Base-by-base conservation (phyloP, 192 early-diverging fungal genomes). In the Mycoemilia scoparia region DNA sequence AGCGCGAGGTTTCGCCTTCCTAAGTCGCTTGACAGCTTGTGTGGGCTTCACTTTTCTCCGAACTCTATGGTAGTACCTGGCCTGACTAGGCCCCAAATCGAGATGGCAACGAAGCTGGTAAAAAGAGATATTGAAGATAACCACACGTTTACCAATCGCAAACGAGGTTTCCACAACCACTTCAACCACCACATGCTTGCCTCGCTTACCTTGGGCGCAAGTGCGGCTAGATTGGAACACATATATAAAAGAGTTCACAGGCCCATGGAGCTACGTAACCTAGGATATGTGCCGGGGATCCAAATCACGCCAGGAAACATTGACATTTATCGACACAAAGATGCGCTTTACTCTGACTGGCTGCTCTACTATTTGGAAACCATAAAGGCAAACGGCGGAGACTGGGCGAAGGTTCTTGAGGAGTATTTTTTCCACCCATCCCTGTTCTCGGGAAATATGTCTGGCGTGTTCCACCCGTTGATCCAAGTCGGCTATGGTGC, bases 131-230 rank as follows among this genome's bases (percentile, higher is more conserved):
- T n/a, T n/a, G n/a, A n/a, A n/a, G n/a, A n/a, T n/a, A n/a, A n/a
- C n/a, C n/a, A n/a, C n/a, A n/a, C n/a, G n/a, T n/a, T n/a, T n/a
- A n/a, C n/a, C n/a, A n/a, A n/a, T n/a, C n/a, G n/a, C n/a, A n/a
- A n/a, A n/a, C n/a, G n/a, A n/a, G n/a, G n/a, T n/a, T n/a, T n/a
- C 43, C 73, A 75, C 49, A 75, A 71, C 39, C 73, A 75, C 25
- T 37, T 68, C 5, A 41, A 41, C 33, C 73, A 75, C 45, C 65
- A 54, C 17, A 29, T 75, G 7, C 51, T 75, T 11, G 65, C 73
- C 7, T 54, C 51, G 5, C 70, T 57, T 31, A 47, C 70, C 1
- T 27, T 75, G 23, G 73, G 73, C 0, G 67, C 59, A 10, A 45
- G 46, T 22, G 43, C 54, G 6, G 34, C 60, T 19, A 59, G 70